Evolutionary conservation across 306 rosid species (phyloP).

Genomic region (Adenanthera pavonina): DNA sequence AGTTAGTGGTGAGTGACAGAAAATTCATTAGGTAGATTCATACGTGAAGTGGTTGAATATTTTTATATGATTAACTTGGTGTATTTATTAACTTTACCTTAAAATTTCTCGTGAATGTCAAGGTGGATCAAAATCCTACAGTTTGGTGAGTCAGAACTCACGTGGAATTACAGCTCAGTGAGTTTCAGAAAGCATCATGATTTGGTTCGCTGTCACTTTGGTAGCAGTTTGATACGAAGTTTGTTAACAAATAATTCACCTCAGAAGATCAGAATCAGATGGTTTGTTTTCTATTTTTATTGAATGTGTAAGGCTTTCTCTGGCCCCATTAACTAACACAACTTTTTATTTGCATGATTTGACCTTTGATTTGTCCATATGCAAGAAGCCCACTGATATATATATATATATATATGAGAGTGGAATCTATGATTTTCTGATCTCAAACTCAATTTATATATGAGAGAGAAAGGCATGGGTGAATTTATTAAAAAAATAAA

Average conservation of each 20-base stretch:
- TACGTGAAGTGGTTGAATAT: neutral
- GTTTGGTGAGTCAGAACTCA: slow-evolving; percentile 15
- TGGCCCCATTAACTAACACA: slow-evolving; percentile 25
- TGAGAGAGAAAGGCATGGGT: slow-evolving; percentile 32
- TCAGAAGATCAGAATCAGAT: slow-evolving; percentile 27
- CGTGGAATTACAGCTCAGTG: neutral
- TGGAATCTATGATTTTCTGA: slow-evolving; percentile 30
- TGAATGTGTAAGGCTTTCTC: slow-evolving; percentile 1
- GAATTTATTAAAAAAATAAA: neutral
- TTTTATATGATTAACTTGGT: neutral
- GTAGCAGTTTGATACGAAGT: slow-evolving; percentile 16
- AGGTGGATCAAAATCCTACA: slow-evolving; percentile 24
- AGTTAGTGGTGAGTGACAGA: slow-evolving; percentile 6
- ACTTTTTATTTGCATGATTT: slow-evolving; percentile 29
- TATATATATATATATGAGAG: slow-evolving; percentile 1
- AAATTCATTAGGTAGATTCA: neutral
- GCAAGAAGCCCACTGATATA: slow-evolving; percentile 30
- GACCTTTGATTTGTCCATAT: slow-evolving; percentile 31
- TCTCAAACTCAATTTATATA: neutral
- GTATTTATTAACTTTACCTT: neutral
- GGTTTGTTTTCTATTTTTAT: neutral
- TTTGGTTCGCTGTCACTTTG: slow-evolving; percentile 14
- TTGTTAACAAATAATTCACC: slow-evolving; percentile 4
- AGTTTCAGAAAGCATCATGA: slow-evolving; percentile 28
- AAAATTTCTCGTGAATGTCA: neutral